Percentiles rank a stretch among this genome's conserved stretches.
phyloP scores from a whole-genome alignment of 768 basidiomycete genomes.

The Podaxis sp. region DNA sequence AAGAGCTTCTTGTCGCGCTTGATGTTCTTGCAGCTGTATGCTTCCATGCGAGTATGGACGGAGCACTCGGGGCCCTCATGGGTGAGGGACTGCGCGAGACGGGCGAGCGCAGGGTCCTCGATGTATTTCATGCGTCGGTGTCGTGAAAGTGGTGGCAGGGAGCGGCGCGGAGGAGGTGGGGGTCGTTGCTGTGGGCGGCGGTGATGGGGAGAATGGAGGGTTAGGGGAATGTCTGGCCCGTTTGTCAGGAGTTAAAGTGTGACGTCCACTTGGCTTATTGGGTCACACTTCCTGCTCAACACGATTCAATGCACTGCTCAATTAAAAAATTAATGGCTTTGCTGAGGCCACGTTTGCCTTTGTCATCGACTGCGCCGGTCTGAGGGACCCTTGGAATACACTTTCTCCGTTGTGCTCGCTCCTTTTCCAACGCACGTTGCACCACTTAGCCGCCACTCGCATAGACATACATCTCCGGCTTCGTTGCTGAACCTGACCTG shows the following conservation, averaged over 20 bases:
- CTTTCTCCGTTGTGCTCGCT: background rate
- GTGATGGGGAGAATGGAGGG: conserved; percentile 3
- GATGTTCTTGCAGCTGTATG: conserved; percentile 97
- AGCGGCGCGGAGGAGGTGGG: background rate
- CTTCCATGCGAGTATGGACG: conserved; percentile 91
- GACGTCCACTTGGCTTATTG: conserved; percentile 4
- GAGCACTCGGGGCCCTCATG: conserved; percentile 86
- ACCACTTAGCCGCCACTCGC: background rate
- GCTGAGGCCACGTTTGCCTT: background rate
- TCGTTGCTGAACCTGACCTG: background rate
- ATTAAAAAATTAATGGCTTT: background rate
- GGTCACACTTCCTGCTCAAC: background rate
- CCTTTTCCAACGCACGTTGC: conserved; percentile 1
- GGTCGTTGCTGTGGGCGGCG: background rate
- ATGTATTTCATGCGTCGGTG: conserved; percentile 75
- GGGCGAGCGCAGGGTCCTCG: conserved; percentile 73
- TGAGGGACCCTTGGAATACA: background rate
- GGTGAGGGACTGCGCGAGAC: conserved; percentile 73
- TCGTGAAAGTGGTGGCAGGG: background rate
- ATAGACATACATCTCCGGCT: background rate
- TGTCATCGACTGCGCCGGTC: background rate
- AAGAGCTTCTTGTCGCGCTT: conserved; percentile 96
- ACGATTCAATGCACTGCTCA: too few relatives aligned
- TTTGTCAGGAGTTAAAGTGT: background rate
- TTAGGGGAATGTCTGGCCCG: background rate